Percentiles rank a stretch among this genome's conserved stretches.
phyloP scores from a whole-genome alignment of 2,329 filamentous ascomycete genomes.

The Torrubiella hemipterigena region DNA sequence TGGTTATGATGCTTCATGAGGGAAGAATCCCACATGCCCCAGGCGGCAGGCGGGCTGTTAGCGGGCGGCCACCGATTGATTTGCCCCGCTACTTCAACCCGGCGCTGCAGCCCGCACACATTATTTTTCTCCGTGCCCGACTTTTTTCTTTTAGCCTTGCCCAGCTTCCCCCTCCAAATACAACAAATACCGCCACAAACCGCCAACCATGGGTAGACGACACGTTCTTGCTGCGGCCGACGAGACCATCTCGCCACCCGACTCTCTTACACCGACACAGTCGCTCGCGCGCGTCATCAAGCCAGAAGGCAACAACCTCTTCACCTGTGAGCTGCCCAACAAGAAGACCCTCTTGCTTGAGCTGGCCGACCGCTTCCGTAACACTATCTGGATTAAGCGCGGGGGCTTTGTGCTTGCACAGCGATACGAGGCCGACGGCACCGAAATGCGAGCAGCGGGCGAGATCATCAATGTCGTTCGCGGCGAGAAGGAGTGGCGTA shows the following conservation, averaged over 20 bases:
- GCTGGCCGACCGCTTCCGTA: slow-evolving; percentile 74
- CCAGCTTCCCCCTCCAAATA: no score
- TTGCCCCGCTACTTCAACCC: no score
- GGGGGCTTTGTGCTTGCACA: slow-evolving; percentile 82
- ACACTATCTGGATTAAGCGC: slow-evolving; percentile 85
- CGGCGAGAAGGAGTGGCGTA: slow-evolving; percentile 86
- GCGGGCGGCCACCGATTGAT: no score
- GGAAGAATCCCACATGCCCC: no score
- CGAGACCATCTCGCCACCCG: slow-evolving; percentile 50
- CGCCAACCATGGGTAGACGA: slow-evolving; percentile 21
- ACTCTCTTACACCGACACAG: slow-evolving; percentile 46
- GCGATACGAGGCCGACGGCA: slow-evolving; percentile 46
- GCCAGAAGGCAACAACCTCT: slow-evolving; percentile 81
- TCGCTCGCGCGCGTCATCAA: slow-evolving; percentile 67
- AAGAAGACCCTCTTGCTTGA: slow-evolving; percentile 61
- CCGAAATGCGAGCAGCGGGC: slow-evolving; percentile 68
- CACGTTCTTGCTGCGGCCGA: slow-evolving; percentile 71
- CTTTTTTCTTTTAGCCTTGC: no score
- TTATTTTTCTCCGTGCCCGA: no score
- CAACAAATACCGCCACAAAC: no score
- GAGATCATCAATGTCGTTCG: slow-evolving; percentile 89
- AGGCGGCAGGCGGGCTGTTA: no score
- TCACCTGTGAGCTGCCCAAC: slow-evolving; percentile 62
- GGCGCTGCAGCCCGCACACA: no score
- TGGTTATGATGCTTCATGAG: no score